Evolutionary conservation across 164 flowering plant genomes (phyloP), one percentile per base, ranked within the genome.

Genomic region (Magnolia sinica): DNA sequence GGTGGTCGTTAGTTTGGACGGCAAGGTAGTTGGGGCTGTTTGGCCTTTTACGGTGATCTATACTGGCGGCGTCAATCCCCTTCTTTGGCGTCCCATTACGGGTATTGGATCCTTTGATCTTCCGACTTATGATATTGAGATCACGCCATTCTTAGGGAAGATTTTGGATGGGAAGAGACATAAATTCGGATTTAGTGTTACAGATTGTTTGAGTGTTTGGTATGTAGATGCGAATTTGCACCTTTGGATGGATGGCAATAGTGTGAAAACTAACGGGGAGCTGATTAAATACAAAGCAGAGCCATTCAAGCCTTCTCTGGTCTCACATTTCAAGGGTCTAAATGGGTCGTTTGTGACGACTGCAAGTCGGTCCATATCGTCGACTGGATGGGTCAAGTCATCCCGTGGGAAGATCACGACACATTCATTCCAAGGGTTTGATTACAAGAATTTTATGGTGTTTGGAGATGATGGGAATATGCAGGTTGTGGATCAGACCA

Each of bases 31-130:
- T 69, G 97, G 97, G 68, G 92, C 94, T 2, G 81, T 96, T 23
- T 94, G 91, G 90, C 99, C 99, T 64, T 94, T 96, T 76, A 91
- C 96, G 61, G 99, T 95, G 81, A 76, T 95, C 19, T 93, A 81
- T 65, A 93, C 98, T 7, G 97, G 99, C 45, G 99, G 98, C 23
- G 64, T 91, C 63, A 92, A 90, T 85, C 98, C 98, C 10, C 88
- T 92, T 2, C 79, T 96, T 4, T 96, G 98, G 99, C 85, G 93
- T 73, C 99, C 98, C 1, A 90, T 96, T 59, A 82, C 91, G 1
- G 98, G 83, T 18, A 95, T 94, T 79, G 98, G 97, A 0, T 95
- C 99, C 0, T 95, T 92, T 73, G 83, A 95, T 84, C 90, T 95
- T 19, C 97, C 98, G 18, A 73, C 95, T 10, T 95, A 95, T 78